Conservation (phyloP, 129 eudicot species). For the Calendula officinalis region DNA sequence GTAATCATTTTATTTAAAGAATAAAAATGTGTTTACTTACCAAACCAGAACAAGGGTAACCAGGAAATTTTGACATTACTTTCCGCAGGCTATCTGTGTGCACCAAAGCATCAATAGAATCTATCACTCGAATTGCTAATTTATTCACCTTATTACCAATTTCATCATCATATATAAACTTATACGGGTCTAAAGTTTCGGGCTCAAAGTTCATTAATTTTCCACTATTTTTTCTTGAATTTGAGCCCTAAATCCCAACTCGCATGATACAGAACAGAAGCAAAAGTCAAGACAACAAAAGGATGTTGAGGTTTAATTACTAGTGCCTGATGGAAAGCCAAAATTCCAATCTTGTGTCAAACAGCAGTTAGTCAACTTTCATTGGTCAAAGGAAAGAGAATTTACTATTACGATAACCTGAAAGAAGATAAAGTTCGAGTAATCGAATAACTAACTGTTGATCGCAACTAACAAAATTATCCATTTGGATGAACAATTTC, state of each 20-base stretch:
- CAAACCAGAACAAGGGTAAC: constrained; percentile 45
- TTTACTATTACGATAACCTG: background rate
- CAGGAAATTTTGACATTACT: constrained; percentile 47
- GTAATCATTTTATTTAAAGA: background rate
- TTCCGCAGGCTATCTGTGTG: constrained; percentile 34
- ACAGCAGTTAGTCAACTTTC: constrained; percentile 21
- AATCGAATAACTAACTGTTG: constrained; percentile 42
- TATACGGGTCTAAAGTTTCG: constrained; percentile 42
- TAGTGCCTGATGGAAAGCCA: constrained; percentile 71
- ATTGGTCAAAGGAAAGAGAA: background rate
- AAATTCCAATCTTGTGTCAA: constrained; percentile 59
- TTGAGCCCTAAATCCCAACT: constrained; percentile 53
- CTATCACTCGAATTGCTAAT: constrained; percentile 40
- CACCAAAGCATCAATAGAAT: constrained; percentile 43
- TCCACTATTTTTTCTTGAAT: constrained; percentile 46
- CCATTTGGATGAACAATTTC: constrained; percentile 62
- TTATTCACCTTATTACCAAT: constrained; percentile 49
- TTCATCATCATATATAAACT: constrained; percentile 54
- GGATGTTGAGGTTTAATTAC: constrained; percentile 64
- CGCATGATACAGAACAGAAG: constrained; percentile 60
- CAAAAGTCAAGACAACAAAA: constrained; percentile 61
- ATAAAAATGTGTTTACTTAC: constrained; percentile 36
- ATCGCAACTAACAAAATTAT: constrained; percentile 63
- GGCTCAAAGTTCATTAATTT: constrained; percentile 38
- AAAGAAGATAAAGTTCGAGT: background rate